phyloP scores from a whole-genome alignment of 352 stramenopile genomes.

The Phytophthora tubulina region DNA sequence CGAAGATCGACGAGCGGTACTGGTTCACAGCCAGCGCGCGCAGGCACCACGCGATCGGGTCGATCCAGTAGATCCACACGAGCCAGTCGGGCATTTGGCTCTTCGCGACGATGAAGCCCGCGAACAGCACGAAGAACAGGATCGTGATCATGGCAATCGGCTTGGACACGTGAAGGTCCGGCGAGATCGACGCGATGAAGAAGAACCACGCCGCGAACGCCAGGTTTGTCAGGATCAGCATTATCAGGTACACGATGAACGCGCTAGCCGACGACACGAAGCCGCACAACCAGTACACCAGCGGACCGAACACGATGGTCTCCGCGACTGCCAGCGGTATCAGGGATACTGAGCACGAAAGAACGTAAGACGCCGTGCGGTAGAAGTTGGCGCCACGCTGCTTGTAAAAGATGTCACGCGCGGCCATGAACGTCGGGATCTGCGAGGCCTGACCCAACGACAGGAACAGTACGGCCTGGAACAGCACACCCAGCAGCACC shows the following conservation, averaged over 20 bases:
- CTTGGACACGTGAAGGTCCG: slow-evolving; percentile 46
- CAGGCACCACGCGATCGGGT: slow-evolving; percentile 59
- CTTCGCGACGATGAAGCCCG: slow-evolving; percentile 60
- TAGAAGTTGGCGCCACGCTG: slow-evolving; percentile 85
- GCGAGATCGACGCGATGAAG: slow-evolving; percentile 46
- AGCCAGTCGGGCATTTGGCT: slow-evolving; percentile 52
- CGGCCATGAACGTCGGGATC: slow-evolving; percentile 78
- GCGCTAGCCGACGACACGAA: slow-evolving; percentile 35
- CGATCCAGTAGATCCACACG: slow-evolving; percentile 68
- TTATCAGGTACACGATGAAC: slow-evolving; percentile 57
- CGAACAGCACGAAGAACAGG: slow-evolving; percentile 56
- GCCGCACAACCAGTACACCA: slow-evolving; percentile 89
- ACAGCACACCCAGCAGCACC: slow-evolving; percentile 77
- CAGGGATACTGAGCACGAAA: slow-evolving; percentile 68
- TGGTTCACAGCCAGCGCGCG: slow-evolving; percentile 47
- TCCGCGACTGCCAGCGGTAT: slow-evolving; percentile 70
- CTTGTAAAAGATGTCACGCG: slow-evolving; percentile 81
- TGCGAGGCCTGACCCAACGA: slow-evolving; percentile 75
- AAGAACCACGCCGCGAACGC: slow-evolving; percentile 61
- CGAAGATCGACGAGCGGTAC: slow-evolving; percentile 36
- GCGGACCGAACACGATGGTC: slow-evolving; percentile 75
- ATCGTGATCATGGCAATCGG: slow-evolving; percentile 52
- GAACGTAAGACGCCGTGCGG: slow-evolving; percentile 64
- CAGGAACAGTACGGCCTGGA: slow-evolving; percentile 80
- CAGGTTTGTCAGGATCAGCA: slow-evolving; percentile 57